Evolutionary conservation across 2,329 filamentous ascomycete genomes (phyloP).

Genomic region (Coniochaeta hoffmannii): DNA sequence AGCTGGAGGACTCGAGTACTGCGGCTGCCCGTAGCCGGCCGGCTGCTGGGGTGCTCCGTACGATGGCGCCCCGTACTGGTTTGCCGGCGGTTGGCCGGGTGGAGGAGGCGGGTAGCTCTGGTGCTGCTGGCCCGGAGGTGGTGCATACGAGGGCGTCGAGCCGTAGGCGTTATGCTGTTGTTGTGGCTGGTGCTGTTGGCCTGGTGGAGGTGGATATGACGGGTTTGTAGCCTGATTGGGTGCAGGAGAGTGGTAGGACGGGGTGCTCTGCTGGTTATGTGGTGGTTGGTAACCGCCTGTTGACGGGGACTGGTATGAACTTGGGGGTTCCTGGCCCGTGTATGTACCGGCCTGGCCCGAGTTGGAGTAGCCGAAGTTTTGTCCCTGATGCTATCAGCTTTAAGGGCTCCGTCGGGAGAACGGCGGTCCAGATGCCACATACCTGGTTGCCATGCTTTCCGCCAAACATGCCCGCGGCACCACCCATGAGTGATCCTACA

Average conservation of each 20-base stretch:
- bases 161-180: constrained; percentile 11
- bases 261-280: constrained; percentile 18
- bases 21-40: constrained; percentile 19
- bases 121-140: constrained; percentile 18
- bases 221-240: constrained; percentile 14
- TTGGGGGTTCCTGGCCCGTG: constrained; percentile 54
- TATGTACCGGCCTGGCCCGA: constrained; percentile 48
- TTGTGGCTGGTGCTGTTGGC: constrained; percentile 14
- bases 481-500: constrained; percentile 46
- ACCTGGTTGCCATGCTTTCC: constrained; percentile 35
- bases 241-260: constrained; percentile 14
- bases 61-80: constrained; percentile 16
- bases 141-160: constrained; percentile 11
- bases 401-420: background rate
- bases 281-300: constrained; percentile 11
- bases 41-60: constrained; percentile 17
- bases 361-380: constrained; percentile 59
- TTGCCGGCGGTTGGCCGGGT: constrained; percentile 13
- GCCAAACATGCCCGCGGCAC: constrained; percentile 45
- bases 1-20: constrained; percentile 12
- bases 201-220: constrained; percentile 14
- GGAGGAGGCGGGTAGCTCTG: constrained; percentile 12
- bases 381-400: constrained; percentile 25
- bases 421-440: constrained; percentile 12
- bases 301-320: constrained; percentile 44